A percentile compares a stretch with the other conserved stretches of the same genome.
Conservation (phyloP, 192 early-diverging fungal species). For the Umbelopsis vinacea region DNA sequence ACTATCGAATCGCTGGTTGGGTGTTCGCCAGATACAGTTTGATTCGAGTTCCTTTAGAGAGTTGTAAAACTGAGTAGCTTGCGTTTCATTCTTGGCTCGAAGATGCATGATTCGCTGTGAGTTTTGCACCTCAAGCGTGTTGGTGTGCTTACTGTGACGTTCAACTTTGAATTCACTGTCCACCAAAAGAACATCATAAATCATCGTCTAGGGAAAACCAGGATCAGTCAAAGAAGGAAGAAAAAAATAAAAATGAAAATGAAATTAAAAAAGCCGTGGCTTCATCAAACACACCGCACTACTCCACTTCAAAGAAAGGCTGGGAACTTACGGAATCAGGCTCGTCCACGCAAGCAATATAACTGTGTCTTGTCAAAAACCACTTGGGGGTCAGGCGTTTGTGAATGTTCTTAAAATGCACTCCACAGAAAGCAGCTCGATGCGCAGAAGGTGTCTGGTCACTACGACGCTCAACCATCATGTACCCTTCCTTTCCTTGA, state of each 20-base stretch:
- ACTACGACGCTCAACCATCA: conserved; percentile 51
- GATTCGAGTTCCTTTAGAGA: conserved; percentile 57
- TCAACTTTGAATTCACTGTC: conserved; percentile 44
- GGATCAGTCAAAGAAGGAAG: neutral
- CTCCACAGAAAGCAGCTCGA: conserved; percentile 2
- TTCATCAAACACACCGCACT: too few relatives aligned
- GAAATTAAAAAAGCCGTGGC: too few relatives aligned
- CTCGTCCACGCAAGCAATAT: conserved; percentile 47
- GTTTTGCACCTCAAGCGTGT: conserved; percentile 45
- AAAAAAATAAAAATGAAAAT: neutral
- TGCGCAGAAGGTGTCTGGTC: conserved; percentile 42
- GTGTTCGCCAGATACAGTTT: conserved; percentile 55
- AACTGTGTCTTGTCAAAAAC: conserved; percentile 72
- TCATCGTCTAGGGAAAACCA: conserved; percentile 39
- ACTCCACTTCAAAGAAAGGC: neutral
- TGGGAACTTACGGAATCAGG: conserved; percentile 46
- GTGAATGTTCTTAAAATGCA: neutral
- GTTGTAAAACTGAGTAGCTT: conserved; percentile 63
- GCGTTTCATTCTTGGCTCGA: conserved; percentile 64
- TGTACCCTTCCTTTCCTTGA: conserved; percentile 75
- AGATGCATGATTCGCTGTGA: conserved; percentile 65
- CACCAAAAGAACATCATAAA: conserved; percentile 50
- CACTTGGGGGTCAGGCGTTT: conserved; percentile 55
- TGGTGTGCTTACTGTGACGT: conserved; percentile 34
- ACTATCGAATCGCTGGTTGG: conserved; percentile 62